Evolutionary conservation across 2,329 filamentous ascomycete genomes (phyloP), one percentile per base, ranked within the genome.

Genomic region (Tolypocladium sp.): DNA sequence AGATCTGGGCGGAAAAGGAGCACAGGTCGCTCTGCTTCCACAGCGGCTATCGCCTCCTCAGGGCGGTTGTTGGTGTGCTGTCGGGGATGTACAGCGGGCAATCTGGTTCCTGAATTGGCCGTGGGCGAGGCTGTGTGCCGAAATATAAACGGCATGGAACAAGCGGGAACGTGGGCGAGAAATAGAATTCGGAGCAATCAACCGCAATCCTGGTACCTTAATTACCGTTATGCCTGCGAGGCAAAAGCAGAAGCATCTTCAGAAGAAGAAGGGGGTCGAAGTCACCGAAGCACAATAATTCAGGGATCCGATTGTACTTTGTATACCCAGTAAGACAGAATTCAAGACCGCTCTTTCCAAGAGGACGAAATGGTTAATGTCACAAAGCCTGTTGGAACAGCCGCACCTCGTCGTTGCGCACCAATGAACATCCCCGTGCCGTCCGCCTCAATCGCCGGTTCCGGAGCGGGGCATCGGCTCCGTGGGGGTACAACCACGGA

Each of bases 1-100:
- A 60, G 13, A 42, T 60, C 30, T 62, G 59, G 58, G 52, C 53
- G 3, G 42, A 38, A 12, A 55, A 58, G 57, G n/a, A 55, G 54
- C 38, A 55, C 22, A 38, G 25, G 54, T 55, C 54, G n/a, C 37
- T 55, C 13, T 62, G 60, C 38, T 58, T 58, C 37, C 44, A 30
- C 20, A 53, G 56, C n/a, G 58, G 56, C 4, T 51, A 58, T 30
- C 15, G 17, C 17, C 27, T 62, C 1, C 46, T 62, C 15, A 44
- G 57, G 44, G 20, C 30, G 13, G 52, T 60, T 7, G 46, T 62
- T 17, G 37, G 35, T 17, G 41, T 44, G 33, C 33, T 59, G 44
- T 55, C 54, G 27, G 17, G 27, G 4, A 20, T 25, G 44, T 52
- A 6, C 20, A 33, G 25, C 13, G 27, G 5, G 27, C 27, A 35